phyloP scores from a whole-genome alignment of 2,329 filamentous ascomycete genomes.

The Epichloe festucae region DNA sequence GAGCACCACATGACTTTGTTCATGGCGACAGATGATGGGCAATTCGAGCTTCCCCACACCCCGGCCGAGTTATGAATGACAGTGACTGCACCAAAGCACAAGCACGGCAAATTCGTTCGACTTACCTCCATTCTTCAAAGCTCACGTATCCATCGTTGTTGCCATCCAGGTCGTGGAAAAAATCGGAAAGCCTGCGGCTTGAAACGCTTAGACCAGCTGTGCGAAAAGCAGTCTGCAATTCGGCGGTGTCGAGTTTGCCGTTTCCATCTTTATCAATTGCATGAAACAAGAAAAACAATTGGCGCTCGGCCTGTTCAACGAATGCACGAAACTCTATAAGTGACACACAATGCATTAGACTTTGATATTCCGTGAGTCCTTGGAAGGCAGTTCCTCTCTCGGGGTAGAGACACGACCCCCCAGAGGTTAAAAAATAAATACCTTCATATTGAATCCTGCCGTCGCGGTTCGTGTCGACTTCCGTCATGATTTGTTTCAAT shows the following conservation, averaged over 20 bases:
- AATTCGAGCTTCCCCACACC: conserved; percentile 4
- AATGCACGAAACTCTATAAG: conserved; percentile 73
- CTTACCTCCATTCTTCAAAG: conserved; percentile 95
- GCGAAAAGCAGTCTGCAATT: conserved; percentile 68
- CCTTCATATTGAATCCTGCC: conserved; percentile 85
- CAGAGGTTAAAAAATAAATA: conserved; percentile 27
- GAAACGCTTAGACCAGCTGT: conserved; percentile 69
- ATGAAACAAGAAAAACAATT: conserved; percentile 70
- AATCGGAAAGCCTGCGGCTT: conserved; percentile 62
- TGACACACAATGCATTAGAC: neutral
- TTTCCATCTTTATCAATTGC: conserved; percentile 78
- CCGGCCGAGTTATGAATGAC: neutral
- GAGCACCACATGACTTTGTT: conserved; percentile 12
- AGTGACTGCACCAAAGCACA: neutral
- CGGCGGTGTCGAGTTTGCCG: conserved; percentile 75
- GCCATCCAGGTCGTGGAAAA: conserved; percentile 81
- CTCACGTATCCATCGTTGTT: conserved; percentile 81
- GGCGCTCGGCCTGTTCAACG: conserved; percentile 73
- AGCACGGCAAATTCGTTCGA: conserved; percentile 8
- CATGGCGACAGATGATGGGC: conserved; percentile 2
- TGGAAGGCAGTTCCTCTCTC: neutral
- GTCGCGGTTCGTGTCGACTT: conserved; percentile 78
- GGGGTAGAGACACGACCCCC: neutral
- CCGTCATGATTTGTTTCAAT: conserved; percentile 64
- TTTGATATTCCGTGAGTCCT: neutral